A percentile compares a stretch with the other conserved stretches of the same genome.
Evolutionary conservation across 2,329 filamentous ascomycete species (phyloP).

Genomic region (Septoria linicola): DNA sequence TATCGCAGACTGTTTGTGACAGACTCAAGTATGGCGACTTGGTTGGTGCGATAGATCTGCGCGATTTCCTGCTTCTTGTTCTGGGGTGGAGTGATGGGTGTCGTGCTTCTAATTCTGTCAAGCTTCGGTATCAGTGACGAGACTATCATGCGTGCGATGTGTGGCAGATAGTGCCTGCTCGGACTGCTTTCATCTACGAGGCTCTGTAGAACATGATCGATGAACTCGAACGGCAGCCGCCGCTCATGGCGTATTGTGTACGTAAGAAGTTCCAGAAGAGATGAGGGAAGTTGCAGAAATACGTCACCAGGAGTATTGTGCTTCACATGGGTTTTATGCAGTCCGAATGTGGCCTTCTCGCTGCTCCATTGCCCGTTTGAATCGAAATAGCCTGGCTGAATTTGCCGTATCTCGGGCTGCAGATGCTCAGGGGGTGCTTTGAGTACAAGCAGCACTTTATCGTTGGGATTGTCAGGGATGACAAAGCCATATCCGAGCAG

Average conservation of each 20-base stretch:
- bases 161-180: constrained; percentile 35
- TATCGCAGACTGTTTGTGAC: constrained; percentile 31
- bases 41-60: constrained; percentile 45
- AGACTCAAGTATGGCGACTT: constrained; percentile 37
- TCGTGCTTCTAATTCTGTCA: constrained; percentile 32
- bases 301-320: constrained; percentile 19
- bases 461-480: constrained; percentile 48
- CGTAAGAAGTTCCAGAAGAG: constrained; percentile 38
- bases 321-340: constrained; percentile 25
- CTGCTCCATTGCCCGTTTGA: constrained; percentile 35
- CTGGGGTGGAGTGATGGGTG: constrained; percentile 26
- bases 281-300: constrained; percentile 34
- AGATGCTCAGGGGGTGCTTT: constrained; percentile 41
- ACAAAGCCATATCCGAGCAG: constrained; percentile 56
- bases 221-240: constrained; percentile 33
- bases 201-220: constrained; percentile 31
- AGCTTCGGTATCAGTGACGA: constrained; percentile 38
- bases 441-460: constrained; percentile 47
- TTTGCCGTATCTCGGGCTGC: constrained; percentile 33
- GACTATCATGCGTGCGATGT: constrained; percentile 39
- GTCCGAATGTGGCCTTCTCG: constrained; percentile 41
- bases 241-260: constrained; percentile 39
- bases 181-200: constrained; percentile 26
- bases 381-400: constrained; percentile 40
- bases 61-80: constrained; percentile 45